phyloP scores from a whole-genome alignment of 352 stramenopile species.

The Thraustotheca clavata region DNA sequence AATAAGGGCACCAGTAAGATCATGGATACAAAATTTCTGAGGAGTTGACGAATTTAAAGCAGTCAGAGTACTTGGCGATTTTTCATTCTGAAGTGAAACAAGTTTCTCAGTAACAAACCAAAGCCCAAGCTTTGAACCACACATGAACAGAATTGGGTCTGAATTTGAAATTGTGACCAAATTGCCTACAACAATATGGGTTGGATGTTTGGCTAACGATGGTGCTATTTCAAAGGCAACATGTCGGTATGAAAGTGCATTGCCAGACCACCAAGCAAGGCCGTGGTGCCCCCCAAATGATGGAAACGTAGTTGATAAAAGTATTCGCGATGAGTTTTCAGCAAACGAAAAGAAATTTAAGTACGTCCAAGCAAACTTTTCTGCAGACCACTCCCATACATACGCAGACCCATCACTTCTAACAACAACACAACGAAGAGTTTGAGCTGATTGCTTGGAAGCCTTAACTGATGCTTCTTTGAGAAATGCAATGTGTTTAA shows the following conservation, averaged over 20 bases:
- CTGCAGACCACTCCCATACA: slow-evolving; percentile 75
- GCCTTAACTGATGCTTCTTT: background rate
- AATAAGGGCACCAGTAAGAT: slow-evolving; percentile 68
- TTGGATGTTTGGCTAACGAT: slow-evolving; percentile 45
- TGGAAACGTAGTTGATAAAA: slow-evolving; percentile 10
- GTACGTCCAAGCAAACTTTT: slow-evolving; percentile 75
- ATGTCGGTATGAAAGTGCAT: slow-evolving; percentile 57
- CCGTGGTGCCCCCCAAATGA: slow-evolving; percentile 28
- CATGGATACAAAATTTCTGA: slow-evolving; percentile 43
- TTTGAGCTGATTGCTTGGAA: background rate
- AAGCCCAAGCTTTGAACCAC: slow-evolving; percentile 52
- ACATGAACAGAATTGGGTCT: slow-evolving; percentile 29
- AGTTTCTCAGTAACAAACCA: slow-evolving; percentile 56
- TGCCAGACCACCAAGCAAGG: slow-evolving; percentile 68
- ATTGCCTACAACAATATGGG: slow-evolving; percentile 61
- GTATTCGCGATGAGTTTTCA: slow-evolving; percentile 31
- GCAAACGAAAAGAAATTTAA: slow-evolving; percentile 75
- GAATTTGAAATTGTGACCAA: slow-evolving; percentile 36
- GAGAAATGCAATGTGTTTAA: slow-evolving; percentile 13
- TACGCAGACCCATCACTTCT: slow-evolving; percentile 71
- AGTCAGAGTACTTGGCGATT: slow-evolving; percentile 32
- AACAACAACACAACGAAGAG: slow-evolving; percentile 63
- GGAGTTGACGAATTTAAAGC: background rate
- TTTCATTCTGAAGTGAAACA: slow-evolving; percentile 51
- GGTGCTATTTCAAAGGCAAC: slow-evolving; percentile 59